Base-by-base conservation (phyloP, 2,329 filamentous ascomycete species). In the Clonostachys sp. region DNA sequence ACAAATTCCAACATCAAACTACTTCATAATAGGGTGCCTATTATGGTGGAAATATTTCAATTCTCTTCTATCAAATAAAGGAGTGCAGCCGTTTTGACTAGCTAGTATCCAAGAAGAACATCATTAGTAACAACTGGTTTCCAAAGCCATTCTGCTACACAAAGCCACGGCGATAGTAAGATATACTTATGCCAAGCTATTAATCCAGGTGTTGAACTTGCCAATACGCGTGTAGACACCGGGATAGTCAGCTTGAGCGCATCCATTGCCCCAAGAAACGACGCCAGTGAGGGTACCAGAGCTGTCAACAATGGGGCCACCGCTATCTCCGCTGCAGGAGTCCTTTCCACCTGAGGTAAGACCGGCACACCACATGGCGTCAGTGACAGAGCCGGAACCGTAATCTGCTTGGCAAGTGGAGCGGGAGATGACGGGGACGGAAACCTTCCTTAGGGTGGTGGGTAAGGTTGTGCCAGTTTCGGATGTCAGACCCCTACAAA, bases 361-460 rank as follows among this genome's bases (percentile, higher is more conserved):
- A 12, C 60, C 61, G 42, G 61, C 61, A 51, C 61, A 64, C 55
- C 64, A 56, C 61, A 64, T 64, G 53, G 52, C 52, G 49, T 42
- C 48, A 41, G 61, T 62, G 48, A 65, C 48, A 43, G 48, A 14
- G 5, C 51, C 54, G 12, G 13, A 14, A 1, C 53, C 45, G 44
- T 64, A 64, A 44, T 53, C 41, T 8, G 45, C 6, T 39, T 51
- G 49, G 54, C 62, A 64, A 12, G 52, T 51, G 17, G 54, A 20
- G 41, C 61, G 62, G 36, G 51, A 49, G 49, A 64, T 46, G 24
- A 63, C 51, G 13, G 62, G 62, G 7, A 64, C 56, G 12, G 55
- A 51, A 38, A 64, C 62, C 60, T 64, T 63, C 41, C 51, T 48
- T n/a, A 64, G 53, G 17, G 42, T 47, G n/a, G 44, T 18, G 41